phyloP scores from a whole-genome alignment of 75 land plant genomes.

The Cunninghamia lanceolata region DNA sequence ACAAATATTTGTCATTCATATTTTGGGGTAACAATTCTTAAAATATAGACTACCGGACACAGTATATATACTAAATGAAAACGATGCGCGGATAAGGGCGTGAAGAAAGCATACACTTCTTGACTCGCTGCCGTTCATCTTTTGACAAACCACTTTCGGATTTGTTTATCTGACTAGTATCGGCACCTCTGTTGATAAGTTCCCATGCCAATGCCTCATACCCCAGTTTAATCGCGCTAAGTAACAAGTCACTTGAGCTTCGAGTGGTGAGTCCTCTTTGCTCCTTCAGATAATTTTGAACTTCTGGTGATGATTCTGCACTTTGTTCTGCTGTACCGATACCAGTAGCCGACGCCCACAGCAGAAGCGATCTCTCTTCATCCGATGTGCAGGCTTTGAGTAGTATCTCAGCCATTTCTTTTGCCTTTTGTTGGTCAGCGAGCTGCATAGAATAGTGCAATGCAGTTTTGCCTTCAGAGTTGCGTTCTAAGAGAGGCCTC shows the following conservation, averaged over 20 bases:
- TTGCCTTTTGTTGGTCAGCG: background rate
- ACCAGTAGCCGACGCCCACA: background rate
- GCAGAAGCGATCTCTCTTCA: background rate
- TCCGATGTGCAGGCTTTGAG: background rate
- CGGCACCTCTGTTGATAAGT: background rate
- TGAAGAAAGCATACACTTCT: too few relatives aligned
- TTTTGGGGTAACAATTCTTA: too few relatives aligned
- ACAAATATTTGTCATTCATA: too few relatives aligned
- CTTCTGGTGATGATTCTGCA: background rate
- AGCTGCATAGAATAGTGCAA: too few relatives aligned
- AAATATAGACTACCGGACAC: too few relatives aligned
- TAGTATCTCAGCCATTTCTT: background rate
- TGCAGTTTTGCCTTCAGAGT: too few relatives aligned
- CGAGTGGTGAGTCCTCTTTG: accelerated
- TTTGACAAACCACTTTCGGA: too few relatives aligned
- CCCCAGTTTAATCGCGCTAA: background rate
- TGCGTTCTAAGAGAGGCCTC: background rate
- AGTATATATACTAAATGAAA: too few relatives aligned
- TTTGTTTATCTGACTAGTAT: background rate
- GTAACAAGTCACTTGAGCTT: background rate
- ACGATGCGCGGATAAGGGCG: too few relatives aligned
- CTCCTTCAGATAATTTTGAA: background rate
- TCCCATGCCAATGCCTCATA: background rate
- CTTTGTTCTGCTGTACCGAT: background rate
- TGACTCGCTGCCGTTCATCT: too few relatives aligned